phyloP scores from a whole-genome alignment of 2,329 filamentous ascomycete genomes.

The Aspergillus uvarum region DNA sequence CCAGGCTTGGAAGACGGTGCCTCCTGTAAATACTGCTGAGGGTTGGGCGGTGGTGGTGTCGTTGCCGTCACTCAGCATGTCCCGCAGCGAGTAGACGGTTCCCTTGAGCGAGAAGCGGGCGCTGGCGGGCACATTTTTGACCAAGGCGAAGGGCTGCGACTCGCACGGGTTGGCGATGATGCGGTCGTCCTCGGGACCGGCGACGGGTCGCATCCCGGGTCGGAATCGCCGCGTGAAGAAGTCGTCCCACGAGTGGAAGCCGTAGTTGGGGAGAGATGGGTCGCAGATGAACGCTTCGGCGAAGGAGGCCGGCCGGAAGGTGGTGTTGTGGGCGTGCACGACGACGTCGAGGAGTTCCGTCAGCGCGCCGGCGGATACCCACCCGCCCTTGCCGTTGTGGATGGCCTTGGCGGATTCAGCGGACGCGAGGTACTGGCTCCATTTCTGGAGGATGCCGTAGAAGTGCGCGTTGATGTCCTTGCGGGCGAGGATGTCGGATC shows the following conservation, averaged over 20 bases:
- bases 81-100: slow-evolving; percentile 63
- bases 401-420: not conserved
- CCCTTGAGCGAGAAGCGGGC: slow-evolving; percentile 68
- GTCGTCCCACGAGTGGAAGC: slow-evolving; percentile 66
- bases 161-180: slow-evolving; percentile 65
- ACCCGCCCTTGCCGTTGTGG: not conserved
- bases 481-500: not conserved
- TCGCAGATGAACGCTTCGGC: slow-evolving; percentile 10
- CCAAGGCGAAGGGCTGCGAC: slow-evolving; percentile 56
- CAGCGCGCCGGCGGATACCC: not conserved
- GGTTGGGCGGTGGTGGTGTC: slow-evolving; percentile 26
- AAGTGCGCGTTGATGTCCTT: not conserved
- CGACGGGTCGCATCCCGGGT: slow-evolving; percentile 57
- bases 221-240: slow-evolving; percentile 65
- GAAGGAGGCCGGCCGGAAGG: slow-evolving; percentile 1
- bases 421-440: not conserved
- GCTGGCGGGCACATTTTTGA: slow-evolving; percentile 51
- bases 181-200: slow-evolving; percentile 48
- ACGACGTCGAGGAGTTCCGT: not conserved
- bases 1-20: slow-evolving; percentile 69
- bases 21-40: slow-evolving; percentile 54
- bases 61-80: slow-evolving; percentile 61
- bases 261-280: slow-evolving; percentile 30
- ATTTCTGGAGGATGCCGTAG: not conserved
- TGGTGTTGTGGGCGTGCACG: not conserved